These are phyloP conservation scores for Olyra latifolia DNA, from an alignment of 176 grass and related monocot genomes.

Conservation along the genomic window DNA sequence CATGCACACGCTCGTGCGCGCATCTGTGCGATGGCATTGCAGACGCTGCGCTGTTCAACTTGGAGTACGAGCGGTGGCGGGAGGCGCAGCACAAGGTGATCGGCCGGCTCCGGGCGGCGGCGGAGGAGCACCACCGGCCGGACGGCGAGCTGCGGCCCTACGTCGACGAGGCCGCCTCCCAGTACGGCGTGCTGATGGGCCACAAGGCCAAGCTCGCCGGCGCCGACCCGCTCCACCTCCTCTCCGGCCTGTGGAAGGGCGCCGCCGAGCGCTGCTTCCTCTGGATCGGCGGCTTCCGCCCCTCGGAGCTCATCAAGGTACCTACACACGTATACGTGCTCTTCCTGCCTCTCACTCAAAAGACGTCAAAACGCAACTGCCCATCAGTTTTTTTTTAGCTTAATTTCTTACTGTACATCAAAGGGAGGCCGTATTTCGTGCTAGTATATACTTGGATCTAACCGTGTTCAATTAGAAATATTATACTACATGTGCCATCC, in stretches of 20 bases:
- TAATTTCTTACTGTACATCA: too few species aligned
- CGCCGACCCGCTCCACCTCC: conserved; percentile 60
- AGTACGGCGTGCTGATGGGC: conserved; percentile 44
- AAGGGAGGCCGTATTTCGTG: too few species aligned
- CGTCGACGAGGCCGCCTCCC: conserved; percentile 34
- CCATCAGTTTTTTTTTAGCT: too few species aligned
- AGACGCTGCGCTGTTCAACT: conserved; percentile 54
- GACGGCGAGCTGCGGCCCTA: conserved; percentile 45
- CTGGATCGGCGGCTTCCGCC: conserved; percentile 74
- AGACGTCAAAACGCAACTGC: too few species aligned
- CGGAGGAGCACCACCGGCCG: conserved; percentile 39
- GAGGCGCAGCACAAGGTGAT: conserved; percentile 48
- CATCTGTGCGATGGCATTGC: neutral
- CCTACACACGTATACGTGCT: neutral
- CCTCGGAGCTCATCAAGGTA: conserved; percentile 72
- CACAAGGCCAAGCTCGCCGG: conserved; percentile 37
- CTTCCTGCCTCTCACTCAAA: neutral
- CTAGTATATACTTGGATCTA: too few species aligned
- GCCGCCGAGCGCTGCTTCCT: conserved; percentile 76
- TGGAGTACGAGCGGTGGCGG: conserved; percentile 59
- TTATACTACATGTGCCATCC: too few species aligned
- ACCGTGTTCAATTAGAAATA: too few species aligned
- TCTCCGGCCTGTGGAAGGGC: conserved; percentile 57
- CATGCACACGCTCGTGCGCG: neutral
- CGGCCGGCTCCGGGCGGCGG: conserved; percentile 44